Conservation (phyloP, 2,329 filamentous ascomycete species). For the Botrytis fragariae region DNA sequence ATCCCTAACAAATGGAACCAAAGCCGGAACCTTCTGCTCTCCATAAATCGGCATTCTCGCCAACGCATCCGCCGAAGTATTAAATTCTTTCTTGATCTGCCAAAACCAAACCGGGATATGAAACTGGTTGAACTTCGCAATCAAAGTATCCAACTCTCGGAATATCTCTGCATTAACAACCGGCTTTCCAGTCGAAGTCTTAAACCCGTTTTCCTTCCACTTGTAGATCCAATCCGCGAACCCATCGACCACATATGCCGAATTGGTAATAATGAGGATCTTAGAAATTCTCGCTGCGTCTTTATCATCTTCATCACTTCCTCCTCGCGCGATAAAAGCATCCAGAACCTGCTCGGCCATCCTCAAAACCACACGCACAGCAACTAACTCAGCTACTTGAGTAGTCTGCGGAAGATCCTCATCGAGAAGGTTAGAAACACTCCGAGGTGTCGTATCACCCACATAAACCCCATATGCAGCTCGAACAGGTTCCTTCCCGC, state of each 20-base stretch:
- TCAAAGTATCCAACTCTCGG: constrained; percentile 9
- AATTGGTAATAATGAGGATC: constrained; percentile 37
- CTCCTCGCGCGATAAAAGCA: neutral
- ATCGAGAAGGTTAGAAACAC: neutral
- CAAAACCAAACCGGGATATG: constrained; percentile 22
- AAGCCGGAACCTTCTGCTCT: neutral
- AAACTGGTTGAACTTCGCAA: constrained; percentile 4
- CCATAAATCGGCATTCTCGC: constrained; percentile 2
- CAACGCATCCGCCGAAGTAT: constrained; percentile 15
- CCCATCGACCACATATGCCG: constrained; percentile 39
- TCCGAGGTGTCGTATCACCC: neutral
- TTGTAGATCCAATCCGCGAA: constrained; percentile 37
- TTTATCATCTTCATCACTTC: neutral
- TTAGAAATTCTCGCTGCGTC: neutral
- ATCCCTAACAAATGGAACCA: neutral
- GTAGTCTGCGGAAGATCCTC: neutral
- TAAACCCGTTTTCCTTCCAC: constrained; percentile 38
- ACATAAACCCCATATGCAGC: neutral
- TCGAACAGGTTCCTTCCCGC: neutral
- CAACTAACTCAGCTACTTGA: neutral
- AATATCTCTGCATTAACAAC: constrained; percentile 20
- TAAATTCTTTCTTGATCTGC: constrained; percentile 18
- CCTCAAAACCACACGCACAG: neutral
- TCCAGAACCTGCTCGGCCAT: neutral
- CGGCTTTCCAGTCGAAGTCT: constrained; percentile 29